A percentile compares a stretch with the other conserved stretches of the same genome.
Evolutionary conservation across 768 basidiomycete species (phyloP).

Genomic region (Paxillus ammoniavirescens): DNA sequence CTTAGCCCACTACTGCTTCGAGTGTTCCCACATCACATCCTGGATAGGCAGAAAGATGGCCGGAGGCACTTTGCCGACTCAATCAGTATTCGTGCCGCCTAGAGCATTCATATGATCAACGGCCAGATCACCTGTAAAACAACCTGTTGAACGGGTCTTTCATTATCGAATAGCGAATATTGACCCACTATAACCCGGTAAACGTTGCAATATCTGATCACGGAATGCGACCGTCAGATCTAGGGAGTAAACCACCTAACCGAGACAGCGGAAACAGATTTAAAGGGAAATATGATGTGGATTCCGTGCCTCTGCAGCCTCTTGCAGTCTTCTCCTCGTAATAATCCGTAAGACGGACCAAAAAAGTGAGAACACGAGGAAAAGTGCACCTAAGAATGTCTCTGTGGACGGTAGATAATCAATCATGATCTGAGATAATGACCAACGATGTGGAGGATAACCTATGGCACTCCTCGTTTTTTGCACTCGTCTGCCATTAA

Average conservation of each 20-base stretch:
- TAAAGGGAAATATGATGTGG: neutral
- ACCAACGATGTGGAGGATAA: neutral
- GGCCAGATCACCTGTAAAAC: neutral
- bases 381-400: neutral
- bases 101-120: neutral
- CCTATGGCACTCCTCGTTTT: neutral
- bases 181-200: too few relatives aligned
- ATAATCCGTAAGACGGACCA: neutral
- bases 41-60: neutral
- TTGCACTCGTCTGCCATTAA: neutral
- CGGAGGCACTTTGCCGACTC: neutral
- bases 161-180: neutral
- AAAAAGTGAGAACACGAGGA: neutral
- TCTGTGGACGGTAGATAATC: neutral
- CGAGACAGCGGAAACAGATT: neutral
- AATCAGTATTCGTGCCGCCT: neutral
- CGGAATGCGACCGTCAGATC: neutral
- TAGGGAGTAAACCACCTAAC: neutral
- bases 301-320: neutral
- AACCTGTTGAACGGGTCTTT: neutral
- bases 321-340: neutral
- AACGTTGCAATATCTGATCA: neutral
- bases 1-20: neutral
- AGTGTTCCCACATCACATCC: neutral
- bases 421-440: conserved; percentile 3